These are phyloP conservation scores for Glaciozyma martinii DNA, from an alignment of 768 basidiomycete genomes.

Conservation along the genomic window DNA sequence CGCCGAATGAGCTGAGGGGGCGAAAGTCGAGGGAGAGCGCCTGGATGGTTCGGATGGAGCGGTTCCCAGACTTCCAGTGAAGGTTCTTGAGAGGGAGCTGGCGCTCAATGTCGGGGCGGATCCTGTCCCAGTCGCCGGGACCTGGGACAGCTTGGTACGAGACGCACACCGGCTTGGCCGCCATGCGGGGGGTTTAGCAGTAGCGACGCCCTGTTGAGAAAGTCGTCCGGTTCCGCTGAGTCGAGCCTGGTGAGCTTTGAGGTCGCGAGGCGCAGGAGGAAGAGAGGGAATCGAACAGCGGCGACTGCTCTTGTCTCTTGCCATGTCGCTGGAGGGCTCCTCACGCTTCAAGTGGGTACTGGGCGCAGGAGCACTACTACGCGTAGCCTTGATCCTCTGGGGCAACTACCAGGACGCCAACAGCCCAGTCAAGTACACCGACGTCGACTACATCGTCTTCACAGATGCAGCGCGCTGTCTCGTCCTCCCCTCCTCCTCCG, in stretches of 20 bases:
- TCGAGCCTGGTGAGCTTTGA: no score
- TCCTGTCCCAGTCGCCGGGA: constrained; percentile 12
- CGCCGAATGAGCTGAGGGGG: constrained; percentile 47
- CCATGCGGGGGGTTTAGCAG: no score
- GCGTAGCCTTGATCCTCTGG: constrained; percentile 64
- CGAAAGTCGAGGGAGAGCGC: constrained; percentile 71
- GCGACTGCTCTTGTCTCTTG: no score
- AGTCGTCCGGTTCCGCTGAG: no score
- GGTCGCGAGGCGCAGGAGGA: no score
- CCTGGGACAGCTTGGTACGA: neutral
- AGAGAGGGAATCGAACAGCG: no score
- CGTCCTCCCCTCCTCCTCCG: constrained; percentile 42
- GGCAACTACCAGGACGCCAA: constrained; percentile 81
- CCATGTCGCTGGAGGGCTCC: no score
- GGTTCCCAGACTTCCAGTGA: constrained; percentile 65
- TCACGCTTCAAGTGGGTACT: no score
- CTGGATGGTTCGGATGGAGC: constrained; percentile 70
- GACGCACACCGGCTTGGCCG: neutral
- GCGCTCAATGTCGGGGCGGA: constrained; percentile 27
- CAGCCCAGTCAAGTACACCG: constrained; percentile 87
- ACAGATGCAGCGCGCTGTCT: constrained; percentile 77
- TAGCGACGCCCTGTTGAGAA: no score
- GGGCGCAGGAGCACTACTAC: constrained; percentile 40
- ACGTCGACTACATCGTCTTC: constrained; percentile 93
- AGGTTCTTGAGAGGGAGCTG: constrained; percentile 70